phyloP scores from a whole-genome alignment of 2,329 filamentous ascomycete species.

The Aspergillus brunneoviolaceus region DNA sequence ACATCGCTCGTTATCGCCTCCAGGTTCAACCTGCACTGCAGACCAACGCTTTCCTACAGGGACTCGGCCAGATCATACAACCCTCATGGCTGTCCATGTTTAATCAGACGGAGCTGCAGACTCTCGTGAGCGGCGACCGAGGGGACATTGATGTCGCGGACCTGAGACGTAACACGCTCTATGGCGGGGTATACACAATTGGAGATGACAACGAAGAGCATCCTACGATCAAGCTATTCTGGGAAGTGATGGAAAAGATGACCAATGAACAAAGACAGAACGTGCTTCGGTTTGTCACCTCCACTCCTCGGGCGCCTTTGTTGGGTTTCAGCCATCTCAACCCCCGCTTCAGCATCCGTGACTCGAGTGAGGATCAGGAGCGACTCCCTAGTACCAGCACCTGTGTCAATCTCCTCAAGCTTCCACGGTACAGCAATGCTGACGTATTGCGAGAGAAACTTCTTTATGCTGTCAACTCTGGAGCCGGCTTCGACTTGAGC shows the following conservation, averaged over 20 bases:
- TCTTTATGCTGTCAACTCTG: slow-evolving; percentile 83
- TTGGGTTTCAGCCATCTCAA: slow-evolving; percentile 84
- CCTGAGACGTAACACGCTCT: slow-evolving; percentile 77
- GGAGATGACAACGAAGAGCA: slow-evolving; percentile 89
- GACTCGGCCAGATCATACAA: slow-evolving; percentile 82
- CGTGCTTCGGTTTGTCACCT: slow-evolving; percentile 93
- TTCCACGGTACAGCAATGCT: slow-evolving; percentile 75
- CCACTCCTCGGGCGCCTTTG: slow-evolving; percentile 83
- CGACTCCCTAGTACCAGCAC: slow-evolving; percentile 91
- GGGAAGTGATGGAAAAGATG: slow-evolving; percentile 79
- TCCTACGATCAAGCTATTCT: slow-evolving; percentile 81
- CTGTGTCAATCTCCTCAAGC: slow-evolving; percentile 90
- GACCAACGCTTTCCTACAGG: slow-evolving; percentile 82
- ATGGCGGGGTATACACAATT: slow-evolving; percentile 83
- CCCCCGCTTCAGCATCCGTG: slow-evolving; percentile 85
- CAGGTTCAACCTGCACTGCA: slow-evolving; percentile 77
- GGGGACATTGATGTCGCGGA: slow-evolving; percentile 85
- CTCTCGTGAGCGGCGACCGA: slow-evolving; percentile 83
- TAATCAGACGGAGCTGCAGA: slow-evolving; percentile 92
- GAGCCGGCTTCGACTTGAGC: slow-evolving; percentile 83
- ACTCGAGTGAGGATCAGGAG: slow-evolving; percentile 72
- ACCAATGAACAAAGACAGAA: slow-evolving; percentile 75
- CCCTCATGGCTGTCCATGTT: slow-evolving; percentile 97
- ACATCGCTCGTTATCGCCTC: slow-evolving; percentile 83
- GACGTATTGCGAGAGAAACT: slow-evolving; percentile 72